A percentile compares a stretch with the other conserved stretches of the same genome.
These are phyloP conservation scores for Ilyonectria sp. DNA, from an alignment of 2,329 filamentous ascomycete species.

Conservation along the genomic window DNA sequence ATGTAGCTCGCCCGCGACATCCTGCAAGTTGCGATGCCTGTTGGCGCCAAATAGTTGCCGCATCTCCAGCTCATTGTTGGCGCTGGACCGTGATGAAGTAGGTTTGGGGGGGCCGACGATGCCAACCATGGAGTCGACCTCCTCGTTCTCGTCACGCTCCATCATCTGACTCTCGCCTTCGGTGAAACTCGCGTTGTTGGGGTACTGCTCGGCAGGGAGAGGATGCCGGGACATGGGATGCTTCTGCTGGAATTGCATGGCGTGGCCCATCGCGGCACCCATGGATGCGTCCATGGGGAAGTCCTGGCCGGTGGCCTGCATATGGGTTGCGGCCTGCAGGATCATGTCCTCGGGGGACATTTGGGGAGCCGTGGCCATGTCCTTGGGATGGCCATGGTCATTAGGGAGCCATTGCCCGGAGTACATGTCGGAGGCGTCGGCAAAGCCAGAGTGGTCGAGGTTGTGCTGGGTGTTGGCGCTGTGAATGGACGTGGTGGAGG, in stretches of 20 bases:
- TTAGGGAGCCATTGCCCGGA: conserved; percentile 65
- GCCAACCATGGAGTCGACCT: conserved; percentile 67
- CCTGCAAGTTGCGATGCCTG: conserved; percentile 75
- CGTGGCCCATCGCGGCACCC: conserved; percentile 59
- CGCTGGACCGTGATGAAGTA: conserved; percentile 75
- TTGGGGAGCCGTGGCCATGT: conserved; percentile 59
- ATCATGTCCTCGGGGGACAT: conserved; percentile 74
- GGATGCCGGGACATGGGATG: conserved; percentile 64
- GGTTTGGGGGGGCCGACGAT: conserved; percentile 66
- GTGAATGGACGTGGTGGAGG: conserved; percentile 71
- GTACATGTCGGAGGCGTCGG: conserved; percentile 62
- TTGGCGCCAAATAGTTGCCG: conserved; percentile 81
- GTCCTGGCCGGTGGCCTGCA: conserved; percentile 67
- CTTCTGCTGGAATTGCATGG: conserved; percentile 59
- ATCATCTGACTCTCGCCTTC: conserved; percentile 73
- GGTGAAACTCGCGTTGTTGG: conserved; percentile 67
- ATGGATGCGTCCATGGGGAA: conserved; percentile 65
- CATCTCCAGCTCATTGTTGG: conserved; percentile 87
- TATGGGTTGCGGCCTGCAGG: conserved; percentile 69
- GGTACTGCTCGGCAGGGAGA: conserved; percentile 69
- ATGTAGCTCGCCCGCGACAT: conserved; percentile 83
- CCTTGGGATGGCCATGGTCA: conserved; percentile 60
- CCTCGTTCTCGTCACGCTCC: conserved; percentile 72
- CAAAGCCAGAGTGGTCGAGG: conserved; percentile 64
- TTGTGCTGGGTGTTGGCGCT: conserved; percentile 67